A percentile compares a stretch with the other conserved stretches of the same genome.
Evolutionary conservation across 2,329 filamentous ascomycete species (phyloP).

Genomic region (Trichoderma afroharzianum): DNA sequence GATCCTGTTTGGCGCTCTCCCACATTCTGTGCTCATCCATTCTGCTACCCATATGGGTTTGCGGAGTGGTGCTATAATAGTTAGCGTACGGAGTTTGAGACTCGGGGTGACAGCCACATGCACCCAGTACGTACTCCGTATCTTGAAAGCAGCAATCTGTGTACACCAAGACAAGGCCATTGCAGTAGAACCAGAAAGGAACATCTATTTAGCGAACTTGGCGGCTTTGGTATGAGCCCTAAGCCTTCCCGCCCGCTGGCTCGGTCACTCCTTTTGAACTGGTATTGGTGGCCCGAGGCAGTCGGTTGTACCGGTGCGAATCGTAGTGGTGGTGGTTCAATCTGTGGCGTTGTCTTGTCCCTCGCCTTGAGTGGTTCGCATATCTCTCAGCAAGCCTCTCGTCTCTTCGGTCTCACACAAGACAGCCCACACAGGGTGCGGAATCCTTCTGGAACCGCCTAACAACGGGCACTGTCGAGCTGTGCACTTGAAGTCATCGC

Average conservation of each 20-base stretch:
- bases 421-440: slow-evolving; percentile 14
- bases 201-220: neutral
- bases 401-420: neutral
- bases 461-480: slow-evolving; percentile 17
- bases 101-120: neutral
- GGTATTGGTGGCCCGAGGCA: slow-evolving; percentile 18
- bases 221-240: slow-evolving; percentile 1
- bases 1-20: neutral
- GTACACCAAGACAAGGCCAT: neutral
- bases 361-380: slow-evolving; percentile 8
- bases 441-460: slow-evolving; percentile 31
- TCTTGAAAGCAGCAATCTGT: neutral
- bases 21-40: neutral
- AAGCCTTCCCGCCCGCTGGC: slow-evolving; percentile 17
- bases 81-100: slow-evolving; percentile 13
- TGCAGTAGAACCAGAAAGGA: neutral
- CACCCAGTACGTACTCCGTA: neutral
- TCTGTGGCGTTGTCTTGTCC: slow-evolving; percentile 8
- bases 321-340: slow-evolving; percentile 13
- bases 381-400: neutral
- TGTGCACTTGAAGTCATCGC: slow-evolving; percentile 15
- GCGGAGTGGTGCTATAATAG: slow-evolving; percentile 9
- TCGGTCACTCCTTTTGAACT: slow-evolving; percentile 17
- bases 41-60: neutral
- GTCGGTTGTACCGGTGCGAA: slow-evolving; percentile 22